Conservation (phyloP, 805 yeast genomes). For the Wickerhamomyces kurtzmanii region DNA sequence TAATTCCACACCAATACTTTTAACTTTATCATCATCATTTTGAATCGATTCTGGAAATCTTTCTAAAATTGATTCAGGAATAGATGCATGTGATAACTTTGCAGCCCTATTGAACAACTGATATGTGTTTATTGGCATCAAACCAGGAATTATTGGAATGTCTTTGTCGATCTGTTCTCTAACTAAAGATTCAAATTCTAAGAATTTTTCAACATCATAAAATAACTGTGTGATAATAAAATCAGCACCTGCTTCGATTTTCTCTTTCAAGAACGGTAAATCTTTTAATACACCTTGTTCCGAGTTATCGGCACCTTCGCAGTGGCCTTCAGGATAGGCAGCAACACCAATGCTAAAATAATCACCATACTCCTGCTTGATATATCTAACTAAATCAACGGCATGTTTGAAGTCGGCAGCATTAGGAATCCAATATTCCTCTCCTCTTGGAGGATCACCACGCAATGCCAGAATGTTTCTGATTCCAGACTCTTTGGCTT, state of each 20-base stretch:
- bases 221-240: conserved; percentile 88
- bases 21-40: conserved; percentile 73
- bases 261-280: conserved; percentile 71
- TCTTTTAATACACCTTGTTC: conserved; percentile 62
- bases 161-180: conserved; percentile 29
- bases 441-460: conserved; percentile 90
- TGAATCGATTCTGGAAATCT: conserved; percentile 44
- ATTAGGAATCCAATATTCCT: conserved; percentile 42
- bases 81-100: conserved; percentile 78
- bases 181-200: conserved; percentile 49
- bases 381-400: conserved; percentile 77
- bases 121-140: conserved; percentile 86
- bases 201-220: conserved; percentile 74
- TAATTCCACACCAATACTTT: conserved; percentile 72
- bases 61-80: conserved; percentile 48
- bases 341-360: conserved; percentile 94
- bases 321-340: conserved; percentile 97
- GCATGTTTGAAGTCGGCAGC: conserved; percentile 54
- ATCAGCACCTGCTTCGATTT: conserved; percentile 91
- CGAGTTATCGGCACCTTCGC: conserved; percentile 66
- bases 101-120: conserved; percentile 79
- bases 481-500: conserved; percentile 71
- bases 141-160: conserved; percentile 70
- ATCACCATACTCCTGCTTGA: conserved; percentile 59
- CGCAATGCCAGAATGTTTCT: conserved; percentile 84